These are phyloP conservation scores for Euclidium syriacum DNA, from an alignment of 345 rosid genomes.

Conservation along the genomic window DNA sequence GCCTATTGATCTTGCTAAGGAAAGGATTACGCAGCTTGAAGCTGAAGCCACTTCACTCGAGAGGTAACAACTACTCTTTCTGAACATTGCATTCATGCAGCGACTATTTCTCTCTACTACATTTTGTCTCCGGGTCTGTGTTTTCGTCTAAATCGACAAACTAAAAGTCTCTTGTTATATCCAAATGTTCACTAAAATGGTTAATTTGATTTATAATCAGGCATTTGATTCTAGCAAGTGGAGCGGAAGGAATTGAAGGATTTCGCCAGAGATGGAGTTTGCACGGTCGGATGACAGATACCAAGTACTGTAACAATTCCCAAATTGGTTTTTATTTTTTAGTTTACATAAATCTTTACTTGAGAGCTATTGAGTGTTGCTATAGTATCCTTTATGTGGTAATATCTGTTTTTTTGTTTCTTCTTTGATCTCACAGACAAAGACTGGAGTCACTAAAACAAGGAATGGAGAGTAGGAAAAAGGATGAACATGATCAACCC, in stretches of 20 bases:
- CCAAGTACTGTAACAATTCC: constrained; percentile 45
- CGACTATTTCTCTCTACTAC: background rate
- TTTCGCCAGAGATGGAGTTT: constrained; percentile 94
- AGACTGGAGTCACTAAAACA: constrained; percentile 61
- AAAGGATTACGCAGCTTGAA: constrained; percentile 73
- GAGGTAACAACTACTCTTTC: constrained; percentile 59
- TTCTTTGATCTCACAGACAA: constrained; percentile 38
- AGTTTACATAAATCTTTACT: background rate
- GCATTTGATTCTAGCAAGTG: constrained; percentile 88
- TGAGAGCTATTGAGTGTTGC: background rate
- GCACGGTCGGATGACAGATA: constrained; percentile 84
- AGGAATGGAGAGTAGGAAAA: constrained; percentile 59
- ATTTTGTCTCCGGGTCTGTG: background rate
- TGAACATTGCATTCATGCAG: background rate
- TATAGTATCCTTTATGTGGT: background rate
- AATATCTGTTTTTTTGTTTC: background rate
- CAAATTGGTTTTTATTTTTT: background rate
- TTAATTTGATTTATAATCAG: constrained; percentile 22
- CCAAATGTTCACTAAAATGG: background rate
- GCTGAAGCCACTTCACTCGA: constrained; percentile 76
- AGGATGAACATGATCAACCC: constrained; percentile 36
- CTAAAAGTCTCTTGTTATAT: background rate
- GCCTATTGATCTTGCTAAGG: constrained; percentile 73
- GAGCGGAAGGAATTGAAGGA: constrained; percentile 83
- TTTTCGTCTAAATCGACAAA: background rate